A percentile compares a stretch with the other conserved stretches of the same genome.
Conservation (phyloP, 2,329 filamentous ascomycete genomes). For the Fusarium sp. region DNA sequence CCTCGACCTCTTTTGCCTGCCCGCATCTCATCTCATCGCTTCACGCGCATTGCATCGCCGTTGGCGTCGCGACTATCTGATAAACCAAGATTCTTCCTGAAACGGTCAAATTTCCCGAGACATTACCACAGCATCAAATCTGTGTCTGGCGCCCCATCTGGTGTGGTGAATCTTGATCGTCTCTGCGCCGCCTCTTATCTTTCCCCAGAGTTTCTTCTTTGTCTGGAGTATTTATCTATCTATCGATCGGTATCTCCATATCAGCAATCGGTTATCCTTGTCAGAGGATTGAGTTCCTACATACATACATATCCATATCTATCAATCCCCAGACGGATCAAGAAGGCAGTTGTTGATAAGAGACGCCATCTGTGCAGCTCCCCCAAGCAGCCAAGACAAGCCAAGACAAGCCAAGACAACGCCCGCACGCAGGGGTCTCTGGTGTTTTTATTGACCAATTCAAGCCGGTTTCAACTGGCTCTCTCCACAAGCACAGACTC, state of each 20-base stretch:
- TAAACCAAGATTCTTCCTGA: conserved; percentile 10
- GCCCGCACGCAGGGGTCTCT: not conserved
- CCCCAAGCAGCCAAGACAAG: conserved; percentile 1
- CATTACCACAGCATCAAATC: conserved; percentile 1
- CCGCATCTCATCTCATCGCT: not conserved
- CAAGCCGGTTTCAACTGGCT: not conserved
- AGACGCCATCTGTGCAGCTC: not conserved
- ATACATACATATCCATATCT: not conserved
- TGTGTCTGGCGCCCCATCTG: not conserved
- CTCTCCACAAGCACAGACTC: conserved; percentile 23
- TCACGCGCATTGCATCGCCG: not conserved
- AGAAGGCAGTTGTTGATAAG: not conserved
- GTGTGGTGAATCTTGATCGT: conserved; percentile 22
- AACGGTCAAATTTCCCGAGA: conserved; percentile 1
- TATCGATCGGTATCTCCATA: not conserved
- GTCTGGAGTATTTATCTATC: not conserved
- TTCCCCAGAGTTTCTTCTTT: not conserved
- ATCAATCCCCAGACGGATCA: not conserved
- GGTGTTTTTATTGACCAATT: not conserved
- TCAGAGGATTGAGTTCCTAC: conserved; percentile 16
- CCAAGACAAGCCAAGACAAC: conserved; percentile 4
- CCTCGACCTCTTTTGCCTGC: not conserved
- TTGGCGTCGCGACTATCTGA: conserved; percentile 14
- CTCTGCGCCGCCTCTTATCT: conserved; percentile 25
- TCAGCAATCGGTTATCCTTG: conserved; percentile 5